A percentile compares a stretch with the other conserved stretches of the same genome.
Conservation (phyloP, 179 eudicot genomes). For the Pouteria campechiana region DNA sequence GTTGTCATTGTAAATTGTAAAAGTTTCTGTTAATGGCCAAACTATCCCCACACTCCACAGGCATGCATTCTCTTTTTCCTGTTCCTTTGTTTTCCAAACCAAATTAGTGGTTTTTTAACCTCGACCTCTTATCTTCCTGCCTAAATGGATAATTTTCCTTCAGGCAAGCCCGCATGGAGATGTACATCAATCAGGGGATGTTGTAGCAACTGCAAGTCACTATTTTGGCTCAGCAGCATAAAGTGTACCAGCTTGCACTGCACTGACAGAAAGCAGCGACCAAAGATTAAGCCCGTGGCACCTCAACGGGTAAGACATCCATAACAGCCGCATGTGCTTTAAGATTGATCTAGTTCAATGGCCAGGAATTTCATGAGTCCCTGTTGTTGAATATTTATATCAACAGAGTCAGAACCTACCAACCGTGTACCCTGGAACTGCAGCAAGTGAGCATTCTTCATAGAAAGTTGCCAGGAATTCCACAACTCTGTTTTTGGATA, state of each 20-base stretch:
- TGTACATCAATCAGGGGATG: conserved; percentile 50
- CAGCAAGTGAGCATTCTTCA: not conserved
- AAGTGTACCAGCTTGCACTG: conserved; percentile 25
- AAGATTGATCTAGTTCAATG: not conserved
- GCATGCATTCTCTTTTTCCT: not conserved
- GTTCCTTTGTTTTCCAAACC: not conserved
- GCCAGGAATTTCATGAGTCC: not conserved
- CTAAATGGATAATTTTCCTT: not conserved
- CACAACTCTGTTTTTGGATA: not conserved
- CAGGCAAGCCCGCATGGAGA: conserved; percentile 38
- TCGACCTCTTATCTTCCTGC: not conserved
- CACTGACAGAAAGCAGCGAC: conserved; percentile 11
- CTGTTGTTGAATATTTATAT: not conserved
- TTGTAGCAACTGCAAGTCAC: conserved; percentile 38
- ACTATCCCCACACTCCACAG: not conserved
- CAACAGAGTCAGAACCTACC: too few relatives aligned
- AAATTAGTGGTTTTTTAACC: too few relatives aligned
- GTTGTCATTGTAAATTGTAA: not conserved
- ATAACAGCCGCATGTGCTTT: not conserved
- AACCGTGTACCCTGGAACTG: too few relatives aligned
- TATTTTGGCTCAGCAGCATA: conserved; percentile 56
- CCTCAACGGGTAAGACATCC: conserved; percentile 35
- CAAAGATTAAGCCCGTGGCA: conserved; percentile 39
- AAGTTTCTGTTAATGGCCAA: not conserved
- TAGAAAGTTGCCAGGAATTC: not conserved